Evolutionary conservation across 164 flowering plant species (phyloP).

Genomic region (Sedum album): DNA sequence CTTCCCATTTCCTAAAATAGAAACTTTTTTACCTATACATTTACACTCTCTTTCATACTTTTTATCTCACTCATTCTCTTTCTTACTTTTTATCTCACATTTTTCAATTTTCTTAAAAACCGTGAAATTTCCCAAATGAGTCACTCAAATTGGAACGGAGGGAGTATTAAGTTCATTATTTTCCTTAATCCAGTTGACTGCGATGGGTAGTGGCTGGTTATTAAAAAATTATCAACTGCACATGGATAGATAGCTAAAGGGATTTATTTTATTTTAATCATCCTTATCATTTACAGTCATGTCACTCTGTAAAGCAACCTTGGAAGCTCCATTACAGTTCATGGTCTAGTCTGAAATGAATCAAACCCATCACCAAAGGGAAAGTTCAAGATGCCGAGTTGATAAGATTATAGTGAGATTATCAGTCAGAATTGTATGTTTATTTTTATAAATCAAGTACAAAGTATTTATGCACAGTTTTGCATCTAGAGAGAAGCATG

Average conservation of each 20-base stretch:
- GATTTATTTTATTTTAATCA: not conserved
- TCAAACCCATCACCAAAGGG: not conserved
- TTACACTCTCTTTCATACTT: too few species aligned
- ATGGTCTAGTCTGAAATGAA: not conserved
- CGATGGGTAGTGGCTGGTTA: not conserved
- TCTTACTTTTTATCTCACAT: too few species aligned
- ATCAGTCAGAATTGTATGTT: slow-evolving; percentile 1
- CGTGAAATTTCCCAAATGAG: too few species aligned
- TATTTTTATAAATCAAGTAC: not conserved
- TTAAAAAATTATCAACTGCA: not conserved
- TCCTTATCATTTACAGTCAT: slow-evolving; percentile 8
- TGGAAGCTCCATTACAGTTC: slow-evolving; percentile 7
- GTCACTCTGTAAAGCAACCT: slow-evolving; percentile 1
- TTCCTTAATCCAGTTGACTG: not conserved
- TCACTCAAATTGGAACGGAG: too few species aligned
- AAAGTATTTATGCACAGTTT: not conserved
- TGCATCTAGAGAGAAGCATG: not conserved
- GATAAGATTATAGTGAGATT: not conserved
- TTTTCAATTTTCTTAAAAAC: too few species aligned
- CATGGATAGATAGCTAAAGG: slow-evolving; percentile 4
- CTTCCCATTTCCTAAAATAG: too few species aligned
- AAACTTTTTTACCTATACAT: too few species aligned
- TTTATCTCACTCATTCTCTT: too few species aligned
- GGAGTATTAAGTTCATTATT: too few species aligned
- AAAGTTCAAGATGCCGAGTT: not conserved